These are phyloP conservation scores for Ophiostoma fasciatum DNA, from an alignment of 2,329 filamentous ascomycete genomes.

Conservation along the genomic window DNA sequence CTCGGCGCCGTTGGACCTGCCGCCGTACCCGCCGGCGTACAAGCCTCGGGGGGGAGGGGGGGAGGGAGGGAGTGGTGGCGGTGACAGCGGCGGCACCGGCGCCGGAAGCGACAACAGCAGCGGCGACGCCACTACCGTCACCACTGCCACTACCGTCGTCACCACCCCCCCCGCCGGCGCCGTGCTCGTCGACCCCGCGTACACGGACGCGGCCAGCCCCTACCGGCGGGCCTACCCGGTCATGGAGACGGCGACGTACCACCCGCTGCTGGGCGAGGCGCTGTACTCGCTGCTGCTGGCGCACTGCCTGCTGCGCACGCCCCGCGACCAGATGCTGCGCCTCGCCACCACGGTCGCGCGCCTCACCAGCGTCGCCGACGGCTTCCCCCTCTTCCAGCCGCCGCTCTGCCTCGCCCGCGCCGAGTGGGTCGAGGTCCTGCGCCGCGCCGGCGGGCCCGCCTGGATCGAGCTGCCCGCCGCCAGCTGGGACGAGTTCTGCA, in stretches of 20 bases:
- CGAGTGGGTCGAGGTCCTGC: conserved; percentile 68
- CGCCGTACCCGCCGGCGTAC: conserved; percentile 50
- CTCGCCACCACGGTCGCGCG: conserved; percentile 73
- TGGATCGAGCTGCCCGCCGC: conserved; percentile 20
- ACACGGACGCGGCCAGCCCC: too few relatives aligned
- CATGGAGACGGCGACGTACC: conserved; percentile 56
- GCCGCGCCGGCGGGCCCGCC: conserved; percentile 27
- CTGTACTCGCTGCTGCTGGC: conserved; percentile 65
- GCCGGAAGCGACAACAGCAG: too few relatives aligned
- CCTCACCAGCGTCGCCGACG: conserved; percentile 57
- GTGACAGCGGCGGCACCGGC: too few relatives aligned
- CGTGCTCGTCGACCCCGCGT: too few relatives aligned
- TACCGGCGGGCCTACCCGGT: conserved; percentile 36
- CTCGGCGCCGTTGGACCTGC: conserved; percentile 51
- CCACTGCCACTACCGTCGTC: too few relatives aligned
- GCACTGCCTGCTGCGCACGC: conserved; percentile 68
- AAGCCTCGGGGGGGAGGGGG: too few relatives aligned
- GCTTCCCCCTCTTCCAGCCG: conserved; percentile 66
- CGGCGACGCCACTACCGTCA: too few relatives aligned
- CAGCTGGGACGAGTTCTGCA: conserved; percentile 1
- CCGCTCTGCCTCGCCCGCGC: conserved; percentile 56
- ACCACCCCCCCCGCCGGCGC: too few relatives aligned
- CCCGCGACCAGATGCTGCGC: conserved; percentile 59
- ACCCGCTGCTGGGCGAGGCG: conserved; percentile 65
- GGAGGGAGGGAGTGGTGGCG: too few relatives aligned